Percentiles rank a stretch among this genome's conserved stretches.
Conservation (phyloP, 2,329 filamentous ascomycete genomes). For the Pseudocercospora eumusae region DNA sequence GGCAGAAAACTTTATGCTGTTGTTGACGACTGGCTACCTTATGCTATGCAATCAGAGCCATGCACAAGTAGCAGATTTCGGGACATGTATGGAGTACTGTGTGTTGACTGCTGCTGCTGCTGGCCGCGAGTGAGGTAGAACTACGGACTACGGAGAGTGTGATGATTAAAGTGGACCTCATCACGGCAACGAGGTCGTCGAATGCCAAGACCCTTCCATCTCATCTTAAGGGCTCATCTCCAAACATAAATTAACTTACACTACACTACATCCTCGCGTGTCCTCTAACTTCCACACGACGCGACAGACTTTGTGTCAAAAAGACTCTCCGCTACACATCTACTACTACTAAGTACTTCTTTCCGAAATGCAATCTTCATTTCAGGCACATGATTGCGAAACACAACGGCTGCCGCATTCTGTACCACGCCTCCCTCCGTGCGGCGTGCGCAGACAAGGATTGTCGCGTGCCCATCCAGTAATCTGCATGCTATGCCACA, state of each 20-base stretch:
- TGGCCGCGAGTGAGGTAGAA: neutral
- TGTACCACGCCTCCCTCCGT: conserved; percentile 6
- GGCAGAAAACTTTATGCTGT: conserved; percentile 3
- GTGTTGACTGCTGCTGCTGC: neutral
- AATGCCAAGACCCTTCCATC: conserved; percentile 1
- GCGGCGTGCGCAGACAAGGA: neutral
- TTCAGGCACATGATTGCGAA: conserved; percentile 1
- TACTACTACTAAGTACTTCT: neutral
- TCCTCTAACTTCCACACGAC: neutral
- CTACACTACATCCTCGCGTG: neutral
- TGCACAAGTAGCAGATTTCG: neutral
- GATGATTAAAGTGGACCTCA: conserved; percentile 2
- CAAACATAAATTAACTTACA: neutral
- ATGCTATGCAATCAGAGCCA: neutral
- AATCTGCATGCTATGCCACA: neutral
- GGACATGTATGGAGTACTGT: too few species aligned
- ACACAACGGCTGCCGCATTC: conserved; percentile 5
- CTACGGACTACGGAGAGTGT: too few species aligned
- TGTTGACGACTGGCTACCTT: neutral
- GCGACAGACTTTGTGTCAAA: neutral
- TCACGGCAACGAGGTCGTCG: neutral
- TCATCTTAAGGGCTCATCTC: conserved; percentile 3
- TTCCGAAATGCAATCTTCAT: neutral
- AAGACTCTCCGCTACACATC: neutral
- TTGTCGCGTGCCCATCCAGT: conserved; percentile 6